phyloP scores from a whole-genome alignment of 2,329 filamentous ascomycete species.

The Curvularia sp. region DNA sequence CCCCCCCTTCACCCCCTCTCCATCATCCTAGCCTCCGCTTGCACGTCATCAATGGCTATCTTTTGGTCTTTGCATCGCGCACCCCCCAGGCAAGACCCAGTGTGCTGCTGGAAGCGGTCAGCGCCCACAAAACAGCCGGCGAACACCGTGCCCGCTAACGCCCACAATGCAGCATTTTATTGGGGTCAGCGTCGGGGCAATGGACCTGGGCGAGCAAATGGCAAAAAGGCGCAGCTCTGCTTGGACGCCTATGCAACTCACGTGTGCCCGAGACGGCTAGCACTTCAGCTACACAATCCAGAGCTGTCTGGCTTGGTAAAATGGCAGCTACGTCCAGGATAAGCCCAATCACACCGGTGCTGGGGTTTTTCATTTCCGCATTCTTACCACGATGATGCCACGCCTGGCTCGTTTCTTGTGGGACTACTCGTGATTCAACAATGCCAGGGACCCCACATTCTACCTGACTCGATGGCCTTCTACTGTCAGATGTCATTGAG shows the following conservation, averaged over 20 bases:
- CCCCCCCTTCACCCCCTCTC: not conserved
- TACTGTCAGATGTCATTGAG: conserved; percentile 1
- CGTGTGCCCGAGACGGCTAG: conserved; percentile 30
- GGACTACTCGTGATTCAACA: conserved; percentile 17
- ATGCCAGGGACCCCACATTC: conserved; percentile 21
- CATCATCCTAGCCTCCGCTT: not conserved
- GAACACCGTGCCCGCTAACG: conserved; percentile 26
- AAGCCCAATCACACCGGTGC: conserved; percentile 34
- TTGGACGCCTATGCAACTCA: conserved; percentile 29
- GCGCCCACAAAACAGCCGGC: conserved; percentile 12
- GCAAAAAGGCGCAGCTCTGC: conserved; percentile 30
- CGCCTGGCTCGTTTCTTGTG: conserved; percentile 19
- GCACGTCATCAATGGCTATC: conserved; percentile 5
- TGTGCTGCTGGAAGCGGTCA: conserved; percentile 21
- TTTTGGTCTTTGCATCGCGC: not conserved
- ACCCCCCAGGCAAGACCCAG: not conserved
- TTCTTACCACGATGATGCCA: conserved; percentile 23
- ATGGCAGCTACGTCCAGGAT: conserved; percentile 22
- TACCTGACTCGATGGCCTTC: conserved; percentile 22
- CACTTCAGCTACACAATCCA: conserved; percentile 33
- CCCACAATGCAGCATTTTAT: conserved; percentile 18
- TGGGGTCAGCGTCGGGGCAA: conserved; percentile 26
- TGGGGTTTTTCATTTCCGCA: conserved; percentile 41
- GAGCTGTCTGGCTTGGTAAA: conserved; percentile 33
- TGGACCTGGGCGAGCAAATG: conserved; percentile 31